These are phyloP conservation scores for Colletotrichum lupini DNA, from an alignment of 2,329 filamentous ascomycete species.

Conservation along the genomic window DNA sequence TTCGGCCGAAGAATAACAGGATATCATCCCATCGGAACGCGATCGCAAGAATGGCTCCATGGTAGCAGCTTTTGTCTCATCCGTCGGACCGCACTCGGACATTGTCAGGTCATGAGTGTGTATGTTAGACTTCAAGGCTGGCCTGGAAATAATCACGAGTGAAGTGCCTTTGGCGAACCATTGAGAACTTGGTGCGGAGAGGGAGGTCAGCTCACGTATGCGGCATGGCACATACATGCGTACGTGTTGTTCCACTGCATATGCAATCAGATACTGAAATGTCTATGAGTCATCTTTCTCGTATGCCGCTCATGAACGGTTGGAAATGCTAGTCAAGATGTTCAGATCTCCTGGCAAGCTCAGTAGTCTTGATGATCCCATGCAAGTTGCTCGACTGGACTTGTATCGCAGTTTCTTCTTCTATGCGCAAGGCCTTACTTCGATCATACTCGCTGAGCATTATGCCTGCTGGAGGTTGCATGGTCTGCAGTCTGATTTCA, in stretches of 20 bases:
- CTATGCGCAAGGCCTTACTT: not conserved
- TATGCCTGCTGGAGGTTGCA: not conserved
- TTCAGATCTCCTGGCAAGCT: not conserved
- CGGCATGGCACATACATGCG: too few species aligned
- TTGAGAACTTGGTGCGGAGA: too few species aligned
- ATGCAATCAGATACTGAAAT: too few species aligned
- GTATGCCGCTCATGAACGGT: not conserved
- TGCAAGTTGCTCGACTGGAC: not conserved
- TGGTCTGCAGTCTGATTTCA: not conserved
- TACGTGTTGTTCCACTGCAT: too few species aligned
- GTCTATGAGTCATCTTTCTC: too few species aligned
- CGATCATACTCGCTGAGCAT: not conserved
- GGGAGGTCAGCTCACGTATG: too few species aligned
- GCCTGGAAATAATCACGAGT: too few species aligned
- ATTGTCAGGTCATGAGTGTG: too few species aligned
- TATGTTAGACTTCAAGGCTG: too few species aligned
- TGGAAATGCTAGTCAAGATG: not conserved
- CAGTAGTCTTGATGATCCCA: not conserved
- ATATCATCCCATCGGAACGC: not conserved
- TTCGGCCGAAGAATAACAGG: not conserved
- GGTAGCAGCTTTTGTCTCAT: too few species aligned
- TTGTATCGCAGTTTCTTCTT: not conserved
- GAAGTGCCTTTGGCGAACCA: too few species aligned
- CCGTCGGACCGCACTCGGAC: too few species aligned
- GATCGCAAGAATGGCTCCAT: not conserved